These are phyloP conservation scores for Begonia fuchsioides DNA, from an alignment of 306 rosid genomes.

Conservation along the genomic window DNA sequence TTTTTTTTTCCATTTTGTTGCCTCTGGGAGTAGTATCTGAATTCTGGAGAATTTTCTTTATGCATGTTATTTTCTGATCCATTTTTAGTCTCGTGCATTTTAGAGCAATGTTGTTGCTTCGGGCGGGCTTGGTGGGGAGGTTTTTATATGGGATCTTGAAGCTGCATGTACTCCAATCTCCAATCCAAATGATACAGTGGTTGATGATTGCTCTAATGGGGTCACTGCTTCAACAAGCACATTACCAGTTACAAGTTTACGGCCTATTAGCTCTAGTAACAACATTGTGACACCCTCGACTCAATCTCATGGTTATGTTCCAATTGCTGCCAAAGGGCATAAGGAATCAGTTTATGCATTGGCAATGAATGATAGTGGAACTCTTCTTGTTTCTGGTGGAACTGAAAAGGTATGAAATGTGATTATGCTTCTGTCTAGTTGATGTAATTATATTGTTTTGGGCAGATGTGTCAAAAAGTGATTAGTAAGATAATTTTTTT, in stretches of 20 bases:
- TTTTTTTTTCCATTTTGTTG: conserved; percentile 17
- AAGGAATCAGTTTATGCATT: conserved; percentile 99
- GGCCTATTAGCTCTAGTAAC: conserved; percentile 73
- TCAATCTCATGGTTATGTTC: conserved; percentile 79
- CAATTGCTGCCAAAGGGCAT: conserved; percentile 88
- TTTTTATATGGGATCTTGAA: conserved; percentile 93
- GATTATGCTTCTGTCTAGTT: conserved; percentile 11
- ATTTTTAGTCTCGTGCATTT: conserved; percentile 87
- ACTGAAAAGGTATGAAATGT: conserved; percentile 73
- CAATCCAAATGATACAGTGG: conserved; percentile 55
- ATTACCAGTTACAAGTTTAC: conserved; percentile 60
- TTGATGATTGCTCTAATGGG: conserved; percentile 65
- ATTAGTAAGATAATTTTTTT: no score
- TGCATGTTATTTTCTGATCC: conserved; percentile 54
- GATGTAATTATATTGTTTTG: no score
- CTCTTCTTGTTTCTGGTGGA: conserved; percentile 94
- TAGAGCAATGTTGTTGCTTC: conserved; percentile 99
- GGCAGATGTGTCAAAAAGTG: no score
- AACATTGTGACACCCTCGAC: conserved; percentile 44
- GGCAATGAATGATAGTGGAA: conserved; percentile 82
- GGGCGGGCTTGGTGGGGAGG: conserved; percentile 99
- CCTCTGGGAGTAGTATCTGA: conserved; percentile 13
- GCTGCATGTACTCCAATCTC: conserved; percentile 60
- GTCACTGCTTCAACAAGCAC: conserved; percentile 59
- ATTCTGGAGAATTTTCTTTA: conserved; percentile 10